Evolutionary conservation across 106 monocot genomes (phyloP).

Genomic region (Hemerocallis citrina): DNA sequence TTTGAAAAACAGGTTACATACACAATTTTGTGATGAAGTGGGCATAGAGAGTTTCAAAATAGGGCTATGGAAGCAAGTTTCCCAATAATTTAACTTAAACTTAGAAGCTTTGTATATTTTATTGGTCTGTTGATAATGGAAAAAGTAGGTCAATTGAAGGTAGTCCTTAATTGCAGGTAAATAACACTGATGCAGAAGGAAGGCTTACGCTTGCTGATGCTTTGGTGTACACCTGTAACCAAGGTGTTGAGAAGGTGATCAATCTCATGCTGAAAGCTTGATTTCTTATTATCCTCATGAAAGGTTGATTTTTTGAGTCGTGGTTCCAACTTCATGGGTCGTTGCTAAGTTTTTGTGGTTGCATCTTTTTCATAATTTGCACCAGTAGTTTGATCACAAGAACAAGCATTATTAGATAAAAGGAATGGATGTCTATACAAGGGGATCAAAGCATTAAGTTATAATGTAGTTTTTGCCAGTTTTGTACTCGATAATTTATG

Average conservation of each 20-base stretch:
- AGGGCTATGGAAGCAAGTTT: no score
- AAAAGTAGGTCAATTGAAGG: no score
- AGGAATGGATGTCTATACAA: background rate
- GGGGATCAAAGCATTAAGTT: background rate
- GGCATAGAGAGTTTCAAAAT: no score
- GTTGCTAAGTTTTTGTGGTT: background rate
- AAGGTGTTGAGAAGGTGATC: constrained; percentile 93
- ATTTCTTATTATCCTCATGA: background rate
- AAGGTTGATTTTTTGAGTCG: background rate
- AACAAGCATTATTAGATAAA: background rate
- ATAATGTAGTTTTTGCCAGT: background rate
- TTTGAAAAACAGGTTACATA: no score
- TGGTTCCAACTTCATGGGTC: background rate
- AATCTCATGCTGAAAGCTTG: background rate
- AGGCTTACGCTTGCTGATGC: constrained; percentile 96
- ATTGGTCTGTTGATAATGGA: no score
- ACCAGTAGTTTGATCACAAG: background rate
- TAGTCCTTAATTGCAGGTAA: constrained; percentile 49
- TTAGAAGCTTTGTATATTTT: no score
- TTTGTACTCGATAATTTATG: background rate
- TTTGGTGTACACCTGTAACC: constrained; percentile 90
- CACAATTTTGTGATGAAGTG: no score
- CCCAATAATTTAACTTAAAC: no score
- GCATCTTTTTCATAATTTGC: background rate
- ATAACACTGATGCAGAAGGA: constrained; percentile 98